phyloP scores from a whole-genome alignment of 805 yeast genomes.

The Jamesozyma rosinii region DNA sequence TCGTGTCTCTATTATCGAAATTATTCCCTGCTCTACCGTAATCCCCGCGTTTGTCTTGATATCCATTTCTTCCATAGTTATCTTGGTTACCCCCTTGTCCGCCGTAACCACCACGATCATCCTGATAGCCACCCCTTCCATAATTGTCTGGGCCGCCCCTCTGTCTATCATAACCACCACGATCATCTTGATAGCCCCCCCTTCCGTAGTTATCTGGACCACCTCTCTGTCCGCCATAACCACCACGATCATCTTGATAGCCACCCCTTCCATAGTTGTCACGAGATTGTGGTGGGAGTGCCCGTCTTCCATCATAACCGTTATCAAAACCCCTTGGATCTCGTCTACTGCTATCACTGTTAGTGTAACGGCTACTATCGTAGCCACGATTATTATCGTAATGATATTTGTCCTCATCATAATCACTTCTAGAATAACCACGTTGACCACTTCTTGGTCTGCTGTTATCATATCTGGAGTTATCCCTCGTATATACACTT shows the following conservation, averaged over 20 bases:
- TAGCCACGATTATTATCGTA: background rate
- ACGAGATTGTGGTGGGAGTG: background rate
- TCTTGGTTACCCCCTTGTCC: slow-evolving; percentile 1
- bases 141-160: background rate
- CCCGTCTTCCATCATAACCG: background rate
- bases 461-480: background rate
- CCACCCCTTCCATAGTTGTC: background rate
- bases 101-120: background rate
- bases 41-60: slow-evolving; percentile 4
- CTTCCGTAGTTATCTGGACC: background rate
- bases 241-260: slow-evolving; percentile 8
- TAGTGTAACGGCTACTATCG: background rate
- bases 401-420: slow-evolving; percentile 3
- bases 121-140: background rate
- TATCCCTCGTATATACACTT: slow-evolving; percentile 8
- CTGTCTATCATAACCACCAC: slow-evolving; percentile 14
- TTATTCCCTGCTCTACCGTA: slow-evolving; percentile 1
- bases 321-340: background rate
- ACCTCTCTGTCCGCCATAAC: slow-evolving; percentile 18
- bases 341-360: background rate
- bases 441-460: background rate
- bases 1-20: background rate
- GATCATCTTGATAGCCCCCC: slow-evolving; percentile 1
- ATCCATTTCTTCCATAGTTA: background rate
- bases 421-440: slow-evolving; percentile 3